Base-by-base conservation (phyloP, 257 asterid genomes). In the Fraxinus pennsylvanica region DNA sequence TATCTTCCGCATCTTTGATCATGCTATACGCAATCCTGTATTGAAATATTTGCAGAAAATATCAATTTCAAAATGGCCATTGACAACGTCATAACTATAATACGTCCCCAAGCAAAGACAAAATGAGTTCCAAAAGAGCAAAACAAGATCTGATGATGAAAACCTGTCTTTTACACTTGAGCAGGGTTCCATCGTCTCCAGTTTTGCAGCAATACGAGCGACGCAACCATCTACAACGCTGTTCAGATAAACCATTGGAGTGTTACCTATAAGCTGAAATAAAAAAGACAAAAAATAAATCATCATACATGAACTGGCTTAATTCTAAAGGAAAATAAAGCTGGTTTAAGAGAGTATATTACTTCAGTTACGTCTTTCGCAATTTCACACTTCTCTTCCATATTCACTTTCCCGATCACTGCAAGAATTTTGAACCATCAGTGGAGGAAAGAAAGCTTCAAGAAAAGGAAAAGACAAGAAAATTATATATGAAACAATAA, bases 1-100 rank as follows among this genome's bases (percentile, higher is more conserved):
- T 87, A 29, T 87, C 91, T 81, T 87, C 91, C 61, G 91, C 91
- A 72, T 87, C 89, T 74, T 87, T 83, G 59, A 85, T 87, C 91
- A 87, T 83, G 76, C 89, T 83, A 72, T 71, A 76, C 7, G 79
- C 91, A 29, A 87, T 85, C 89, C 90, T 87, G 75, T 80, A 81
- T 17, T n/a, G 65, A 5, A 33, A 38, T 6, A 73, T 35, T 19
- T 21, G 71, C 32, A 27, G 9, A 54, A 54, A 19, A 1, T n/a
- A 54, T 47, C 21, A 54, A n/a, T 54, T 17, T n/a, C 65, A 54
- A 54, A 43, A 0, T 54, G 27, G n/a, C n/a, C 6, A 14, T 57
- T 57, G 66, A n/a, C 66, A 57, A 57, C 66, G 7, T 57, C 66
- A 17, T 0, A 54, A 54, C 9, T 47, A 47, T 47, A 47, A 47